Evolutionary conservation across 352 stramenopile species (phyloP), one percentile per base, ranked within the genome.

Genomic region (Globisporangium echinulatum): DNA sequence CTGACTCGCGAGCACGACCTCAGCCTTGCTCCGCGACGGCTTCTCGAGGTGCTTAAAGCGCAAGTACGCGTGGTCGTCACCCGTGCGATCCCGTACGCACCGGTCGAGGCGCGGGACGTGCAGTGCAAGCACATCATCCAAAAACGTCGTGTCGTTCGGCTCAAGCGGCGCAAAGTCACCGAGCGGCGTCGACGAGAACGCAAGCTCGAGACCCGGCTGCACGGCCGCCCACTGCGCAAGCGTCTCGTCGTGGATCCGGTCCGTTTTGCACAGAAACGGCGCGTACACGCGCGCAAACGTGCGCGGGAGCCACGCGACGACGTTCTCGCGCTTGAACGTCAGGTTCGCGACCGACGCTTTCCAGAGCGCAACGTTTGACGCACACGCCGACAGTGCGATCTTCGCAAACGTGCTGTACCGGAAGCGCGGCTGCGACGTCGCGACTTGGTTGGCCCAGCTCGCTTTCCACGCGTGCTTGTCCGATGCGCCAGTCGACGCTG

Each of bases 31-130:
- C 50, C 62, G 63, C 19, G 63, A 61, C n/a, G 74, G 64, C 38
- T 78, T 82, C 43, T 78, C 64, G 46, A 84, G 62, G 53, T 94
- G 81, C 67, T 94, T 92, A 61, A 92, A 94, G 25, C 81, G 82
- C 50, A 94, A 62, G 55, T 90, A 92, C n/a, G 81, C 81, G 54
- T 92, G 79, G 61, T 94, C 83, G 49, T 93, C 81, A 13, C 83
- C 81, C 5, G 66, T 77, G 46, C 85, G 83, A 54, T 95, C 85
- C 25, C 84, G 85, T 54, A 93, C 85, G 61, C 83, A 85, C 9
- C 84, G 79, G 54, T 95, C 80, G 5, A 95, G 64, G 17, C 85
- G 80, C 13, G 85, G 82, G 54, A 95, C 74, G 60, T 95, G 85
- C 8, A 91, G 64, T 42, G 71, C 74, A 10, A 95, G 64, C 51